These are phyloP conservation scores for Scolecobasidium constrictum DNA, from an alignment of 2,329 filamentous ascomycete genomes.

Conservation along the genomic window DNA sequence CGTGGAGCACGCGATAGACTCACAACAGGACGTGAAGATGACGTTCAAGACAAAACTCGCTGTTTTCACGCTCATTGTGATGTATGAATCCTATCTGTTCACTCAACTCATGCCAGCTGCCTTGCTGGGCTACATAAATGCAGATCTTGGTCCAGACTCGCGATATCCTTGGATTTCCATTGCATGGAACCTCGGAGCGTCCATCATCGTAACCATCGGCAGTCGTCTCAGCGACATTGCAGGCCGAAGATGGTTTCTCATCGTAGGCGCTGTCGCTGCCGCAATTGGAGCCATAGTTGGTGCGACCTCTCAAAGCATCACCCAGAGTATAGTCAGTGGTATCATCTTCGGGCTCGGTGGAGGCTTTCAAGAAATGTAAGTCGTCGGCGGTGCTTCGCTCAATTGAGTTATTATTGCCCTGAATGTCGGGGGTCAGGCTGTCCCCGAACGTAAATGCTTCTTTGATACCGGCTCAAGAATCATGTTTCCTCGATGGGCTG, in stretches of 20 bases:
- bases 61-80: conserved; percentile 18
- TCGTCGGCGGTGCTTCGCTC: too few species aligned
- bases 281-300: conserved; percentile 28
- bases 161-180: conserved; percentile 23
- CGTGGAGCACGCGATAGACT: background rate
- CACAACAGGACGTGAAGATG: conserved; percentile 6
- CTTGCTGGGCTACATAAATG: conserved; percentile 22
- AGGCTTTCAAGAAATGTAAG: conserved; percentile 30
- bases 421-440: too few species aligned
- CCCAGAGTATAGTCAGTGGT: conserved; percentile 30
- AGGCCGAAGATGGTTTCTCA: conserved; percentile 15
- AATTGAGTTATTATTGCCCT: too few species aligned
- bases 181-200: conserved; percentile 22
- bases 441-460: conserved; percentile 19
- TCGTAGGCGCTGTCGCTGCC: conserved; percentile 22
- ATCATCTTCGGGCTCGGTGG: conserved; percentile 30
- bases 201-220: conserved; percentile 21
- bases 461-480: conserved; percentile 20
- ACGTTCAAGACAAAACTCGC: conserved; percentile 14
- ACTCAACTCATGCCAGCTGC: conserved; percentile 22
- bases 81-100: conserved; percentile 23
- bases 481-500: conserved; percentile 17
- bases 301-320: conserved; percentile 27
- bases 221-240: conserved; percentile 21
- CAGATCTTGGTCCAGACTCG: conserved; percentile 21